phyloP scores from a whole-genome alignment of 352 stramenopile genomes.

The Globisporangium lucens region DNA sequence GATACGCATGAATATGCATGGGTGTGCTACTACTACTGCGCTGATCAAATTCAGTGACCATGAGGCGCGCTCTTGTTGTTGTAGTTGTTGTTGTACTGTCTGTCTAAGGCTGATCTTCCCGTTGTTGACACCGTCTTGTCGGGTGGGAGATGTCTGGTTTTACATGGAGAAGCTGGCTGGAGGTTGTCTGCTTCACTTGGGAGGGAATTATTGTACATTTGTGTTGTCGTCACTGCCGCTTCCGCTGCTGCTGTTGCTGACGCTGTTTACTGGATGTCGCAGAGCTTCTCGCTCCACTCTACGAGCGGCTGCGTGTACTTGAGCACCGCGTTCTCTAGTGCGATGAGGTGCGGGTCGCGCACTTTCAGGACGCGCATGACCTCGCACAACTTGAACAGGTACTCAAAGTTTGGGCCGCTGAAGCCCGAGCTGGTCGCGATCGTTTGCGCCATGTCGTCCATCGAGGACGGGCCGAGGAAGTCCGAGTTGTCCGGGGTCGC shows the following conservation, averaged over 20 bases:
- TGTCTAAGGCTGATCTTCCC: background rate
- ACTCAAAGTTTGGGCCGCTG: constrained; percentile 85
- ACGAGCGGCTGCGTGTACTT: constrained; percentile 24
- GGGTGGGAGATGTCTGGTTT: background rate
- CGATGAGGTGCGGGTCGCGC: constrained; percentile 68
- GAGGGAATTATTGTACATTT: background rate
- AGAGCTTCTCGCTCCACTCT: constrained; percentile 8
- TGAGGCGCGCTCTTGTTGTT: background rate
- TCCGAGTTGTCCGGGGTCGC: constrained; percentile 78
- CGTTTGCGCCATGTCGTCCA: constrained; percentile 77
- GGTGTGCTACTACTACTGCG: background rate
- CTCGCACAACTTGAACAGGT: constrained; percentile 79
- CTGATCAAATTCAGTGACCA: constrained; percentile 10
- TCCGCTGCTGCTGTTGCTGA: background rate
- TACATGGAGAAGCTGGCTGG: constrained; percentile 1
- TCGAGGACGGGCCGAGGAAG: constrained; percentile 68
- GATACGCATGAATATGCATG: constrained; percentile 1
- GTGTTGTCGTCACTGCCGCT: background rate
- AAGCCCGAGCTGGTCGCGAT: constrained; percentile 71
- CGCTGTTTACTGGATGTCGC: constrained; percentile 7
- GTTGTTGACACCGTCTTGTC: background rate
- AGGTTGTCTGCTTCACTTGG: background rate
- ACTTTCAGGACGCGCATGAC: constrained; percentile 79
- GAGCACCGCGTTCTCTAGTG: constrained; percentile 69
- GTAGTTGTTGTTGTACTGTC: background rate